These are phyloP conservation scores for Trichoderma erinaceum DNA, from an alignment of 495 filamentous ascomycete species.

Conservation along the genomic window DNA sequence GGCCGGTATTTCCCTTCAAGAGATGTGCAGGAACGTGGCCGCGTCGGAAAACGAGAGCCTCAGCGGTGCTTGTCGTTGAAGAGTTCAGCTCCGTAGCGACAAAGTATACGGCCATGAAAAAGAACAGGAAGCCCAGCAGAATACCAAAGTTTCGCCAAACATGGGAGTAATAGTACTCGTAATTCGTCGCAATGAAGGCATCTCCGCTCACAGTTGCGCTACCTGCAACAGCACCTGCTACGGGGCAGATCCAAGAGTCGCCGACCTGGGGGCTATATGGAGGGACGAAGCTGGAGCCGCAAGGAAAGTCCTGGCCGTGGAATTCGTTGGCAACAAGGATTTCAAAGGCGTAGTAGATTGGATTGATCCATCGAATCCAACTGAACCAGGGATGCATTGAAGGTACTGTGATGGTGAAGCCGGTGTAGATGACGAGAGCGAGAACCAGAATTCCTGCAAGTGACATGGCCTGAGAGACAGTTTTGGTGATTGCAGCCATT, in stretches of 20 bases:
- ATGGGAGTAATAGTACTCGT: conserved; percentile 54
- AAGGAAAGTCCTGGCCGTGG: conserved; percentile 43
- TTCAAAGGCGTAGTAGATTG: conserved; percentile 73
- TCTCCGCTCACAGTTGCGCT: conserved; percentile 52
- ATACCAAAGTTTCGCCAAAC: conserved; percentile 83
- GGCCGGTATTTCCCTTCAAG: conserved; percentile 47
- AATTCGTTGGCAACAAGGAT: conserved; percentile 67
- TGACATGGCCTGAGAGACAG: conserved; percentile 66
- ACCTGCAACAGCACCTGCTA: conserved; percentile 58
- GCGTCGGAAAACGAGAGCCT: conserved; percentile 79
- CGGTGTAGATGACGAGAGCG: conserved; percentile 71
- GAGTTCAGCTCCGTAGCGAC: conserved; percentile 67
- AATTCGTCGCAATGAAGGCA: conserved; percentile 56
- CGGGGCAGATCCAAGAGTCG: conserved; percentile 56
- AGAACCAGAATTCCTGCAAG: conserved; percentile 65
- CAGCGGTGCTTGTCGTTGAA: conserved; percentile 74
- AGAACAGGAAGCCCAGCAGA: conserved; percentile 64
- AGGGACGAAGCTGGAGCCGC: conserved; percentile 38
- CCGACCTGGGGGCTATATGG: conserved; percentile 26
- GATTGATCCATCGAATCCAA: conserved; percentile 79
- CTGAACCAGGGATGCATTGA: conserved; percentile 77
- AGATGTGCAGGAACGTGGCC: conserved; percentile 54
- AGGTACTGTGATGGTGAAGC: conserved; percentile 65
- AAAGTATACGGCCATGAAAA: conserved; percentile 62
- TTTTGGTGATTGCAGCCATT: conserved; percentile 62